Evolutionary conservation across 352 stramenopile species (phyloP).

Genomic region (Phytophthora boehmeriae): DNA sequence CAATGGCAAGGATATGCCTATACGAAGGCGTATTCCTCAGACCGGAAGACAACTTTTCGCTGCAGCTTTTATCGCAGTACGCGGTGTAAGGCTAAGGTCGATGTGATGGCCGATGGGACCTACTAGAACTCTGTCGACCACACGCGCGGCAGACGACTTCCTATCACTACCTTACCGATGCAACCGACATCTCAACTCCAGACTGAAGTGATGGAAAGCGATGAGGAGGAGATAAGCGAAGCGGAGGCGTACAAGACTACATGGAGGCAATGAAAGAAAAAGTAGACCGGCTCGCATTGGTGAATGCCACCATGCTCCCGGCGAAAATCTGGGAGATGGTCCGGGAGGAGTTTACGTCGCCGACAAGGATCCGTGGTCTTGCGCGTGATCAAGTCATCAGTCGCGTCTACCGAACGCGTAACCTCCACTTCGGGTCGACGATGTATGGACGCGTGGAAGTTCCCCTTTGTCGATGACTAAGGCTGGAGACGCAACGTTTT

Average conservation of each 20-base stretch:
- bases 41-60: conserved; percentile 9
- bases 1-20: conserved; percentile 8
- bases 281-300: background rate
- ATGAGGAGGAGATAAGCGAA: too few relatives aligned
- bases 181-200: too few relatives aligned
- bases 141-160: conserved; percentile 4
- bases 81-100: conserved; percentile 10
- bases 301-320: conserved; percentile 1
- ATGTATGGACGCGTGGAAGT: conserved; percentile 27
- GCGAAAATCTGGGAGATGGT: conserved; percentile 15
- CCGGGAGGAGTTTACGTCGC: conserved; percentile 3
- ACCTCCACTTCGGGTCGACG: conserved; percentile 8
- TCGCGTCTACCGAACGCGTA: conserved; percentile 4
- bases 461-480: conserved; percentile 14
- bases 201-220: too few relatives aligned
- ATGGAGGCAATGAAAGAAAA: background rate
- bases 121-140: conserved; percentile 7
- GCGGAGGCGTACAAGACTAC: background rate
- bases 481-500: conserved; percentile 18
- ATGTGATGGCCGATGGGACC: conserved; percentile 11
- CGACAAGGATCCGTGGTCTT: conserved; percentile 3
- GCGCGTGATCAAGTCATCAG: conserved; percentile 13
- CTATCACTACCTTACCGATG: background rate
- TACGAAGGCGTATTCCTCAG: conserved; percentile 10
- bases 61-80: conserved; percentile 10